phyloP scores from a whole-genome alignment of 2,329 filamentous ascomycete genomes.

The Aspergillus aculeatus region DNA sequence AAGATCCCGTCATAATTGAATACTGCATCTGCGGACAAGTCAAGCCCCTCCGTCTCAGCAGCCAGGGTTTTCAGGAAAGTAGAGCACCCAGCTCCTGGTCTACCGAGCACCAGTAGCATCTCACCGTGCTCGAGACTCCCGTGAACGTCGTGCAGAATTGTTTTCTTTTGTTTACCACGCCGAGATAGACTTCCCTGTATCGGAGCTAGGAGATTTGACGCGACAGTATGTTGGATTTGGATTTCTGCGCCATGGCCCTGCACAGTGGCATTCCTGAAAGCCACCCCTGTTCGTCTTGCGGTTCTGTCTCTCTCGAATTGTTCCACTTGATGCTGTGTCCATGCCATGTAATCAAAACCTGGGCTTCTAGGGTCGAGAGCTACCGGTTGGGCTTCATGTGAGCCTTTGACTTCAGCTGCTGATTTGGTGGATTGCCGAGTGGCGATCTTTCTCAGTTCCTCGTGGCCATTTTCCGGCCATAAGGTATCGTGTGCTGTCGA shows the following conservation, averaged over 20 bases:
- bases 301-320: slow-evolving; percentile 57
- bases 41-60: slow-evolving; percentile 77
- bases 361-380: slow-evolving; percentile 52
- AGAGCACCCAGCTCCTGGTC: slow-evolving; percentile 59
- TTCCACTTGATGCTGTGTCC: slow-evolving; percentile 49
- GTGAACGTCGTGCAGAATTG: slow-evolving; percentile 56
- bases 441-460: not conserved
- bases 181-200: slow-evolving; percentile 51
- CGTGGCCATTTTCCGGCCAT: not conserved
- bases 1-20: slow-evolving; percentile 73
- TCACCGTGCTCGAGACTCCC: slow-evolving; percentile 53
- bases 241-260: slow-evolving; percentile 65
- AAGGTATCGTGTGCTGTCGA: not conserved
- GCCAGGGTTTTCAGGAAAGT: slow-evolving; percentile 81
- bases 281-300: slow-evolving; percentile 56
- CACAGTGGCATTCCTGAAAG: slow-evolving; percentile 65
- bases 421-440: not conserved
- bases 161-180: slow-evolving; percentile 52
- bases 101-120: slow-evolving; percentile 41
- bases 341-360: slow-evolving; percentile 56
- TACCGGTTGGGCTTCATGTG: slow-evolving; percentile 15
- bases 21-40: slow-evolving; percentile 65
- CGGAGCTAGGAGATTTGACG: slow-evolving; percentile 57
- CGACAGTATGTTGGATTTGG: slow-evolving; percentile 67
- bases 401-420: not conserved